Percentiles rank a stretch among this genome's conserved stretches.
Evolutionary conservation across 2,329 filamentous ascomycete genomes (phyloP).

Genomic region (Lecanicillium sp.): DNA sequence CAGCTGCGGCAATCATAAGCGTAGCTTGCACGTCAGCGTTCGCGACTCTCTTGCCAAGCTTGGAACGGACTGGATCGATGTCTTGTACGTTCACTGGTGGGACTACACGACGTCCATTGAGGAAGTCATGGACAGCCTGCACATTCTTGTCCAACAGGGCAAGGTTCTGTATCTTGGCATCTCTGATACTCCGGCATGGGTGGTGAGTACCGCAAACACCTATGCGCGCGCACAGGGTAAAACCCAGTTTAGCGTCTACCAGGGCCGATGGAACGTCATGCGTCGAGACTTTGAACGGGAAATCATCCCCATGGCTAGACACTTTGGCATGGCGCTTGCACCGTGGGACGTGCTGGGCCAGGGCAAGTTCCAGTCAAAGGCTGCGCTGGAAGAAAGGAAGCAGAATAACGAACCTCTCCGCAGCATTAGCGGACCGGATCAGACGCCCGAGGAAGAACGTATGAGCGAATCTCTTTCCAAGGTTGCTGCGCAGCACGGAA

Average conservation of each 20-base stretch:
- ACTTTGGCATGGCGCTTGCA: background rate
- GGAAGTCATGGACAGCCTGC: constrained; percentile 19
- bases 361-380: no score
- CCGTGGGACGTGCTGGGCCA: no score
- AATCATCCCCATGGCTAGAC: constrained; percentile 20
- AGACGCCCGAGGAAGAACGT: no score
- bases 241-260: constrained; percentile 19
- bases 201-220: constrained; percentile 18
- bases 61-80: constrained; percentile 26
- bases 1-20: no score
- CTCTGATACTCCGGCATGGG: constrained; percentile 22
- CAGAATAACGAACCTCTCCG: no score
- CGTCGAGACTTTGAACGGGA: constrained; percentile 21
- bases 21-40: no score
- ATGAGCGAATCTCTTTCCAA: no score
- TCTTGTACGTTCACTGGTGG: constrained; percentile 23
- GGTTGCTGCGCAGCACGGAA: no score
- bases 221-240: constrained; percentile 18
- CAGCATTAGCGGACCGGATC: no score
- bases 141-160: constrained; percentile 16
- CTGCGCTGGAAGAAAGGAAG: no score
- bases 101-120: constrained; percentile 17
- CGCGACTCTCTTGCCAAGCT: no score
- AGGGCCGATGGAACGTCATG: constrained; percentile 19
- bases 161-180: constrained; percentile 23